Evolutionary conservation across 805 yeast species (phyloP).

Genomic region (Barnettozyma populi): DNA sequence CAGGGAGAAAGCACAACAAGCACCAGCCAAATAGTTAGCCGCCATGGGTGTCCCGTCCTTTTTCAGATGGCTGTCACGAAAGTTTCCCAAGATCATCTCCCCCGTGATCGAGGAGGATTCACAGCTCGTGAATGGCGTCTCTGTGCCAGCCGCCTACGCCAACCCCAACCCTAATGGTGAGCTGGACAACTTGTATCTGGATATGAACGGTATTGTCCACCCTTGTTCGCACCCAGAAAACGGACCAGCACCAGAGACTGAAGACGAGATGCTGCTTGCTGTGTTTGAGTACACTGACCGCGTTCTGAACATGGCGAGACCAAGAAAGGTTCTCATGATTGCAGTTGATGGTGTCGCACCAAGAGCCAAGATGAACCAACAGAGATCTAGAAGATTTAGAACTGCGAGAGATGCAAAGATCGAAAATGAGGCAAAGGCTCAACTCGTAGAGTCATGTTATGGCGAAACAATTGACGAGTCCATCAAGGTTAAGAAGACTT

Average conservation of each 20-base stretch:
- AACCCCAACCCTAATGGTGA: constrained; percentile 94
- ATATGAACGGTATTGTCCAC: constrained; percentile 99
- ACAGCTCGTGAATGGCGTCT: constrained; percentile 51
- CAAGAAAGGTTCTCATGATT: constrained; percentile 85
- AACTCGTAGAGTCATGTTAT: constrained; percentile 30
- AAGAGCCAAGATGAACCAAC: constrained; percentile 96
- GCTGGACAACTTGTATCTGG: constrained; percentile 85
- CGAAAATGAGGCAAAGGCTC: constrained; percentile 65
- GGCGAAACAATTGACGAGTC: constrained; percentile 75
- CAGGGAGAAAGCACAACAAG: background rate
- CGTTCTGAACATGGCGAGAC: constrained; percentile 89
- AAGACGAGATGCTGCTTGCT: constrained; percentile 94
- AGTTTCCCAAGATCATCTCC: constrained; percentile 90
- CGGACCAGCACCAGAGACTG: constrained; percentile 92
- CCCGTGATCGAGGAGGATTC: constrained; percentile 79
- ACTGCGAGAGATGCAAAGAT: constrained; percentile 85
- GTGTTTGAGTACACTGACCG: constrained; percentile 90
- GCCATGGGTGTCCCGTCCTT: constrained; percentile 95
- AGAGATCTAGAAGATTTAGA: constrained; percentile 87
- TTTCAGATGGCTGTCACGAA: constrained; percentile 90
- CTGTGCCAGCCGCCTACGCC: constrained; percentile 59
- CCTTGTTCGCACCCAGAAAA: constrained; percentile 99
- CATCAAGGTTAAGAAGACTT: constrained; percentile 64
- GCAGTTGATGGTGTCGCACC: constrained; percentile 99
- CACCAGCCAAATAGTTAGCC: background rate